These are phyloP conservation scores for Solanum chmielewskii DNA, from an alignment of 257 asterid species.

Conservation along the genomic window DNA sequence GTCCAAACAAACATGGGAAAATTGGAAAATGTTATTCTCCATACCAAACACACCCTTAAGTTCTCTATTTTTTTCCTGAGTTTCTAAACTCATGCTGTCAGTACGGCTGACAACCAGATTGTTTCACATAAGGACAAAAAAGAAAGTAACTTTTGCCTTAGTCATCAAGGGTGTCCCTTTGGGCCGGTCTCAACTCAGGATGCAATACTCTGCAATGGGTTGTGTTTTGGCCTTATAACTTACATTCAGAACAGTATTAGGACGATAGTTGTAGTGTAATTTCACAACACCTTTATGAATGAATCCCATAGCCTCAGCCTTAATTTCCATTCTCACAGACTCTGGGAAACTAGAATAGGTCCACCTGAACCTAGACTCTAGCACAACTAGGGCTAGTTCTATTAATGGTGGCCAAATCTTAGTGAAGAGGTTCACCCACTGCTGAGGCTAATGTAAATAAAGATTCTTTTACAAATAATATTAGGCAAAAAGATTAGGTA, in stretches of 20 bases:
- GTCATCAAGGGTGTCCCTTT: neutral
- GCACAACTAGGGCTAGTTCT: neutral
- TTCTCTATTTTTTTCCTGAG: neutral
- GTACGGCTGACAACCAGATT: neutral
- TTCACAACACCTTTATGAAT: neutral
- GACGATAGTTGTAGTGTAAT: neutral
- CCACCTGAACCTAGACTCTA: neutral
- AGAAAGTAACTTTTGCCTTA: neutral
- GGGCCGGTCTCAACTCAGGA: neutral
- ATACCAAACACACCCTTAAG: neutral
- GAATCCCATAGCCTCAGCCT: neutral
- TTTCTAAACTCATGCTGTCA: neutral
- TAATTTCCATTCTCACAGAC: neutral
- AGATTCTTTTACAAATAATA: neutral
- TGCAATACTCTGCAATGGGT: neutral
- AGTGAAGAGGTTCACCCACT: neutral
- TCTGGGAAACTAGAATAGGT: neutral
- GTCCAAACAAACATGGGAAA: neutral
- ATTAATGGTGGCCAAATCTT: neutral
- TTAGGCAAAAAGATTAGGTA: neutral
- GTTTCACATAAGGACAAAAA: neutral
- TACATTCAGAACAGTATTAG: neutral
- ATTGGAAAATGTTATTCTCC: neutral
- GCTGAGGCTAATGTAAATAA: neutral
- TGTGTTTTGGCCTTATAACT: neutral